Evolutionary conservation across 2,329 filamentous ascomycete genomes (phyloP).

Genomic region (Talaromyces sp.): DNA sequence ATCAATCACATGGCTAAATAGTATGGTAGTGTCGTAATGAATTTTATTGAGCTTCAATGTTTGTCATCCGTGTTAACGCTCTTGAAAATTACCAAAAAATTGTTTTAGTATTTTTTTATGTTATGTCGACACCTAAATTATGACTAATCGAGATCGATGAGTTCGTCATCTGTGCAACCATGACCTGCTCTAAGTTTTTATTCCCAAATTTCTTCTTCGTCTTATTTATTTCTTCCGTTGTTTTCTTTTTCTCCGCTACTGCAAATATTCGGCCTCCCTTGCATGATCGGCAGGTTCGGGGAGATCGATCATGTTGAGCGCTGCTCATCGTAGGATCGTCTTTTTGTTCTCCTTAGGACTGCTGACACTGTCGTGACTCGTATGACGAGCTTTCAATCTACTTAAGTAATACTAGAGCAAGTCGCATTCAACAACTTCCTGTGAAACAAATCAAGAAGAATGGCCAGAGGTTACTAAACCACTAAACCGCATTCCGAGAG

Average conservation of each 20-base stretch:
- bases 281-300: neutral
- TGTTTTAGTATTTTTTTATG: neutral
- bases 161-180: neutral
- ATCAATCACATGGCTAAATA: neutral
- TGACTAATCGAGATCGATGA: neutral
- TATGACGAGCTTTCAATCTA: neutral
- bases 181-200: neutral
- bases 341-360: neutral
- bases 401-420: neutral
- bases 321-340: neutral
- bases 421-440: neutral
- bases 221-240: neutral
- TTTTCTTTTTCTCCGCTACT: neutral
- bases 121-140: neutral
- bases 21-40: neutral
- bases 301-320: neutral
- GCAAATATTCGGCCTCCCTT: neutral
- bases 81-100: neutral
- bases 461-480: neutral
- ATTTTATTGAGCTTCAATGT: neutral
- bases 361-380: neutral
- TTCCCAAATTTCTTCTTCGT: neutral
- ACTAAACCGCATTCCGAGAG: neutral
- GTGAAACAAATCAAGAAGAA: neutral
- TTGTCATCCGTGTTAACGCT: neutral